A percentile compares a stretch with the other conserved stretches of the same genome.
These are phyloP conservation scores for Colletotrichum phormii DNA, from an alignment of 2,329 filamentous ascomycete species.

Conservation along the genomic window DNA sequence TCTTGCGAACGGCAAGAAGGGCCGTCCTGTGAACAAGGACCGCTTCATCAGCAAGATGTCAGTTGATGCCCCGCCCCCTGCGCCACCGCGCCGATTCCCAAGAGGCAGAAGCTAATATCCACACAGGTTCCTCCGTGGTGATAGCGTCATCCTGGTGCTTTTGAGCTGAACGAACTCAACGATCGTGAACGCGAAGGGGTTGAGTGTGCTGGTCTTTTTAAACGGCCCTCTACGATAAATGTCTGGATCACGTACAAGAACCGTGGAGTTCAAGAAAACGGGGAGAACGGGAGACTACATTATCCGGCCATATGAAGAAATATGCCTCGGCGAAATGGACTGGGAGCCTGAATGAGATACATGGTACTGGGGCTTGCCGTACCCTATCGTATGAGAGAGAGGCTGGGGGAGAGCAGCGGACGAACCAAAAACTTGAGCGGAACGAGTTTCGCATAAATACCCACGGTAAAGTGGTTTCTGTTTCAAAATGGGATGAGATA, in stretches of 20 bases:
- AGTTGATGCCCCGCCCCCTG: constrained; percentile 47
- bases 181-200: constrained; percentile 13
- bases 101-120: not conserved
- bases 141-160: constrained; percentile 88
- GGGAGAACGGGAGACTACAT: not conserved
- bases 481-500: constrained; percentile 45
- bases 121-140: constrained; percentile 82
- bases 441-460: constrained; percentile 26
- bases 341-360: not conserved
- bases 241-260: not conserved
- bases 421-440: not conserved
- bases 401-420: constrained; percentile 4
- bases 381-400: not conserved
- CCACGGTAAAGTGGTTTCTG: constrained; percentile 42
- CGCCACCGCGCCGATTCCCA: not conserved
- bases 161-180: constrained; percentile 67
- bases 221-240: constrained; percentile 4
- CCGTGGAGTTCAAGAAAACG: not conserved
- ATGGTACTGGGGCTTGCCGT: not conserved
- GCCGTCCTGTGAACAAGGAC: constrained; percentile 94
- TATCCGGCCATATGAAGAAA: not conserved
- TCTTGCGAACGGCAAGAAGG: constrained; percentile 87
- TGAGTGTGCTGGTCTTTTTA: constrained; percentile 19
- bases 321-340: not conserved
- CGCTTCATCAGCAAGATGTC: constrained; percentile 98